Percentiles rank a stretch among this genome's conserved stretches.
phyloP scores from a whole-genome alignment of 2,329 filamentous ascomycete genomes.

The Coniochaeta sp. region DNA sequence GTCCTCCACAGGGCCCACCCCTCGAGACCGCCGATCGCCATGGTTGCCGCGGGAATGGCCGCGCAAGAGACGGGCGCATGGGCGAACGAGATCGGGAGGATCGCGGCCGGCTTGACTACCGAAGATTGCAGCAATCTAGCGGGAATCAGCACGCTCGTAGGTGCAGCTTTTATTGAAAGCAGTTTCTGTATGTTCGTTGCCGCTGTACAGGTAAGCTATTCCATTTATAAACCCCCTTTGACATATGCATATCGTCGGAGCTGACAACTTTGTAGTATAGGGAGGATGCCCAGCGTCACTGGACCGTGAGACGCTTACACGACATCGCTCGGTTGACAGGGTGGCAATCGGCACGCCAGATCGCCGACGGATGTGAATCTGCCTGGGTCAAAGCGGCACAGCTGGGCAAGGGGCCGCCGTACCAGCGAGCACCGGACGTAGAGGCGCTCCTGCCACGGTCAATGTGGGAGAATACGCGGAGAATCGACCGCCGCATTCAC shows the following conservation, averaged over 20 bases:
- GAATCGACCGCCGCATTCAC: constrained; percentile 44
- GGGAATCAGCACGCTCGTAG: constrained; percentile 68
- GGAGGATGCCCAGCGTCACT: constrained; percentile 64
- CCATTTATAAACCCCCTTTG: background rate
- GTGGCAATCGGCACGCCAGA: constrained; percentile 76
- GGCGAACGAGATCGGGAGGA: constrained; percentile 71
- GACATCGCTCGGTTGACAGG: constrained; percentile 76
- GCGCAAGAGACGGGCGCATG: constrained; percentile 63
- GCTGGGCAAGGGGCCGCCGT: constrained; percentile 69
- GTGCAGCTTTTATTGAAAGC: constrained; percentile 75
- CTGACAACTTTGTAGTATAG: constrained; percentile 48
- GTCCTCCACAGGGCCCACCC: constrained; percentile 78
- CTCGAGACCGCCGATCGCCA: constrained; percentile 82
- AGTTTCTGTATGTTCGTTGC: constrained; percentile 82
- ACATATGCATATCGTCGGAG: background rate
- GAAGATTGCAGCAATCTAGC: constrained; percentile 43
- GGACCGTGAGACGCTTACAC: constrained; percentile 67
- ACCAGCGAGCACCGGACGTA: constrained; percentile 41
- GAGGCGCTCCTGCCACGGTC: constrained; percentile 26
- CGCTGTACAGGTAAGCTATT: constrained; percentile 55
- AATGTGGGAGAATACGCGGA: constrained; percentile 42
- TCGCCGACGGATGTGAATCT: constrained; percentile 77
- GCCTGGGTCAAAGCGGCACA: constrained; percentile 72
- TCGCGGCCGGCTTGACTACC: constrained; percentile 63
- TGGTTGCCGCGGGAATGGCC: constrained; percentile 76